Evolutionary conservation across 306 rosid genomes (phyloP).

Genomic region (Fragaria iinumae): DNA sequence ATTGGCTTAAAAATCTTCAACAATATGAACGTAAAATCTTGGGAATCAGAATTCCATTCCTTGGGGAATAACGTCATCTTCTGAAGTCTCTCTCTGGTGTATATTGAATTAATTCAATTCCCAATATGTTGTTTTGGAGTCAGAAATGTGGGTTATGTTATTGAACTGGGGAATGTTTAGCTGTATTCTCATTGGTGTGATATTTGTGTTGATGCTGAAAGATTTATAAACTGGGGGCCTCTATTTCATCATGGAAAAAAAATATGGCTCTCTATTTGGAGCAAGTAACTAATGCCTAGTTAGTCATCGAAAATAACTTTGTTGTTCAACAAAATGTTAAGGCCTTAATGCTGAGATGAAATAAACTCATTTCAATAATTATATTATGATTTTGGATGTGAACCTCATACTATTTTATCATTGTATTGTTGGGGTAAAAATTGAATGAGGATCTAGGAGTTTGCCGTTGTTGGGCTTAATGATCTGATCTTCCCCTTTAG

Average conservation of each 20-base stretch:
- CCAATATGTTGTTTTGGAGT: conserved; percentile 1
- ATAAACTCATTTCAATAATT: too few relatives aligned
- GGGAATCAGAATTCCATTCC: background rate
- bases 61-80: conserved; percentile 1
- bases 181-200: background rate
- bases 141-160: background rate
- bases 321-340: background rate
- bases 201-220: conserved; percentile 1
- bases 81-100: background rate
- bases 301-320: too few relatives aligned
- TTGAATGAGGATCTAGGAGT: too few relatives aligned
- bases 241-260: too few relatives aligned
- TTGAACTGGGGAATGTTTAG: background rate
- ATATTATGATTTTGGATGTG: too few relatives aligned
- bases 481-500: too few relatives aligned
- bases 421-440: too few relatives aligned
- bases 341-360: too few relatives aligned
- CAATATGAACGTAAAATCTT: background rate
- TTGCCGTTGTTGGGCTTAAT: too few relatives aligned
- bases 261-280: too few relatives aligned
- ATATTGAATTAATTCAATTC: background rate
- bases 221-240: background rate
- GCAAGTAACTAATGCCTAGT: too few relatives aligned
- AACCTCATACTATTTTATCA: too few relatives aligned
- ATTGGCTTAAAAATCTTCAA: background rate